Evolutionary conservation across 306 rosid genomes (phyloP).

Genomic region (Malus sylvestris): DNA sequence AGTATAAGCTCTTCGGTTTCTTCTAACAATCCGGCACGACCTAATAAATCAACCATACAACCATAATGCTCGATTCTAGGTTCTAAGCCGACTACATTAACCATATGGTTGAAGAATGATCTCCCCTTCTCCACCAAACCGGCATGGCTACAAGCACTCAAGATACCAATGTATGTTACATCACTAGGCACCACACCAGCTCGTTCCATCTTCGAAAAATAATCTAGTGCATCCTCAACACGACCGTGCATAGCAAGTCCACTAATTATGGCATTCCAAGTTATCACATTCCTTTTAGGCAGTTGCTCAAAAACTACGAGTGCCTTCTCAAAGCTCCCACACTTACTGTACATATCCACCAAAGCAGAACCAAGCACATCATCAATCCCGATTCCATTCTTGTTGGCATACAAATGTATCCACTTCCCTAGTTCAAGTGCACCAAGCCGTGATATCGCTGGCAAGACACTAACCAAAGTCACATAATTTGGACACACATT

Average conservation of each 20-base stretch:
- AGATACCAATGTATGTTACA: constrained; percentile 52
- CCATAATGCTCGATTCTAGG: constrained; percentile 75
- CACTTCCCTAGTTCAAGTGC: constrained; percentile 70
- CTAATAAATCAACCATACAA: constrained; percentile 75
- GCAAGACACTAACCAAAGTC: constrained; percentile 64
- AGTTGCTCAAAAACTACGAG: constrained; percentile 57
- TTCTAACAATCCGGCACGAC: constrained; percentile 60
- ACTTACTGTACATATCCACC: constrained; percentile 69
- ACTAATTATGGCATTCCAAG: constrained; percentile 59
- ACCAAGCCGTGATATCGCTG: constrained; percentile 61
- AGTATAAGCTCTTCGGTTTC: constrained; percentile 63
- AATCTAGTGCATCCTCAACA: constrained; percentile 36
- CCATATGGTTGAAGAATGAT: constrained; percentile 54
- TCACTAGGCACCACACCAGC: constrained; percentile 53
- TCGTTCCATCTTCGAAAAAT: constrained; percentile 44
- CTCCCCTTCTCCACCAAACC: constrained; percentile 61
- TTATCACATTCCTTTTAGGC: constrained; percentile 49
- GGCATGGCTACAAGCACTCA: constrained; percentile 75
- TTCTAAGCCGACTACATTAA: constrained; percentile 35
- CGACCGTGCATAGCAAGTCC: constrained; percentile 75
- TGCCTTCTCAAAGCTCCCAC: constrained; percentile 75
- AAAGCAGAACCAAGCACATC: constrained; percentile 74
- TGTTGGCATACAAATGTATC: constrained; percentile 61
- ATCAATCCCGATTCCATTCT: constrained; percentile 38
- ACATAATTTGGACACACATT: constrained; percentile 50